Percentiles rank a stretch among this genome's conserved stretches.
Conservation (phyloP, 176 grass and related monocot species). For the Paspalum vaginatum region DNA sequence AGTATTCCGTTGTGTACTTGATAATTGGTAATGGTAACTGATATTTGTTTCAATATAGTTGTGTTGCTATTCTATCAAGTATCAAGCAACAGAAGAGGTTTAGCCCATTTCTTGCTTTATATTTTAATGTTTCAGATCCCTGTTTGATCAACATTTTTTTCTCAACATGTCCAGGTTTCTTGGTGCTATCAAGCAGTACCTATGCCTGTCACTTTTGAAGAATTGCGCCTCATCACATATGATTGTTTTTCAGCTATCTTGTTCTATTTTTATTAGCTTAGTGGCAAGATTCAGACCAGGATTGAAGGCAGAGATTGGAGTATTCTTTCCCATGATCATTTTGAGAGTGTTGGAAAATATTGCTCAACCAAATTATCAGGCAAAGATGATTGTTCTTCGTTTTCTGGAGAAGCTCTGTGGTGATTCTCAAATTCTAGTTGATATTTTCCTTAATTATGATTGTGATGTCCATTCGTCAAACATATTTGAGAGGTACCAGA, state of each 20-base stretch:
- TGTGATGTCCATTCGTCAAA: constrained; percentile 99
- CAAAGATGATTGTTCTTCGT: constrained; percentile 95
- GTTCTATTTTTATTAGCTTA: constrained; percentile 99
- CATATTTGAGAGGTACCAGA: constrained; percentile 94
- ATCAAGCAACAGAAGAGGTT: not conserved
- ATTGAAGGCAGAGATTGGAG: constrained; percentile 98
- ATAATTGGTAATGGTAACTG: constrained; percentile 13
- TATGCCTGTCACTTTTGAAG: constrained; percentile 96
- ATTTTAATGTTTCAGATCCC: constrained; percentile 24
- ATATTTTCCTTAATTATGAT: constrained; percentile 99
- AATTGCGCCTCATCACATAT: constrained; percentile 96
- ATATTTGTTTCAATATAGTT: constrained; percentile 3
- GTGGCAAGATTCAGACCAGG: constrained; percentile 97
- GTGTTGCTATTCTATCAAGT: not conserved
- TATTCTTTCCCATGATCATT: constrained; percentile 99
- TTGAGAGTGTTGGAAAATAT: constrained; percentile 98
- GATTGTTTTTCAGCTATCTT: constrained; percentile 99
- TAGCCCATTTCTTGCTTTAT: constrained; percentile 31
- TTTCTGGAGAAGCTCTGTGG: constrained; percentile 92
- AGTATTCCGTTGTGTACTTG: constrained; percentile 10
- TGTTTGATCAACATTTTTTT: constrained; percentile 42
- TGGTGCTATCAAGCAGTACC: constrained; percentile 97
- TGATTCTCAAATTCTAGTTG: constrained; percentile 97
- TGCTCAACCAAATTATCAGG: constrained; percentile 96
- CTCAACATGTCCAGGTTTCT: constrained; percentile 82